Percentiles rank a stretch among this genome's conserved stretches.
Conservation (phyloP, 345 rosid genomes). For the Noccaea caerulescens region DNA sequence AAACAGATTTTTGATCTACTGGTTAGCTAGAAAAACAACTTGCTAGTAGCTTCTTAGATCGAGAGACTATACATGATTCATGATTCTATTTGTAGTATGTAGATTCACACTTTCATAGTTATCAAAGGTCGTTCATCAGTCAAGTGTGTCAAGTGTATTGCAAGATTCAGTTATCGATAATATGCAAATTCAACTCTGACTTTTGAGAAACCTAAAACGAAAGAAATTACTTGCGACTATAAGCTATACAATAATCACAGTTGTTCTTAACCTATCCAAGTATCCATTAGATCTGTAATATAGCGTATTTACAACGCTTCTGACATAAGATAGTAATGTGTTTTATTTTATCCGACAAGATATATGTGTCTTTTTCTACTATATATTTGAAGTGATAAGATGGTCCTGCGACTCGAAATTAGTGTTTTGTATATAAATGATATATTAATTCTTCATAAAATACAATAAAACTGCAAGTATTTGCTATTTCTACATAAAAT, state of each 20-base stretch:
- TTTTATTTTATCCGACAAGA: too few species aligned
- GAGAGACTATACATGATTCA: constrained; percentile 6
- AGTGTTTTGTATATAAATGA: too few species aligned
- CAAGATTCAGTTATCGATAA: constrained; percentile 14
- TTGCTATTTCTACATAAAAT: too few species aligned
- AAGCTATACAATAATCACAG: not conserved
- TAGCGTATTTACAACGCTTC: not conserved
- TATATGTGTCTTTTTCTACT: too few species aligned
- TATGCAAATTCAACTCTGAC: constrained; percentile 21
- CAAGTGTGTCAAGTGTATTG: constrained; percentile 23
- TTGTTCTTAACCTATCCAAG: constrained; percentile 9
- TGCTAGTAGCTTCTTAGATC: not conserved
- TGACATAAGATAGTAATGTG: not conserved
- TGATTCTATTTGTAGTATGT: not conserved
- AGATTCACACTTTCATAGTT: constrained; percentile 14
- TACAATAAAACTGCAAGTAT: too few species aligned
- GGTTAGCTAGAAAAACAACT: constrained; percentile 10
- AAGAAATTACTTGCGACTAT: not conserved
- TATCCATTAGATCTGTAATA: not conserved
- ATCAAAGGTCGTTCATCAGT: constrained; percentile 30
- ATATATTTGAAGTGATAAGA: too few species aligned
- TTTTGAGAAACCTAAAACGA: constrained; percentile 35
- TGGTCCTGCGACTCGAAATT: too few species aligned
- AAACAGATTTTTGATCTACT: not conserved
- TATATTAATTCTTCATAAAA: too few species aligned